Evolutionary conservation across 2,329 filamentous ascomycete genomes (phyloP), one percentile per base, ranked within the genome.

Genomic region (Aspergillus sojae): DNA sequence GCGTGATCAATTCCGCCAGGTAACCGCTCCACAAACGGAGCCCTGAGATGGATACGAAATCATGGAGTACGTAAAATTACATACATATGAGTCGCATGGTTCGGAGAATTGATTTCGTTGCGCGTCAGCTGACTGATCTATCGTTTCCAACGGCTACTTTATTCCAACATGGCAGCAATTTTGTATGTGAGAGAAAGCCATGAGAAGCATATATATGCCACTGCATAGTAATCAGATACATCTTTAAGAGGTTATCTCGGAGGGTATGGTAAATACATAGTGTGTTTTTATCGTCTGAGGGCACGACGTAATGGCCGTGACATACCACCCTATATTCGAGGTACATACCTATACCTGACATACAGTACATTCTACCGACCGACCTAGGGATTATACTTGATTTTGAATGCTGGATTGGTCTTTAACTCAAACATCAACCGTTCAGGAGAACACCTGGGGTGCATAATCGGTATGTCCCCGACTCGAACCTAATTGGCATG

Each of bases 31-130:
- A 52, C 58, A 55, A 39, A 39, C 32, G 52, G 52, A 52, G 32
- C 52, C 9, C 7, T 55, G 36, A 23, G n/a, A 39, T 39, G 52
- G 21, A 55, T 39, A 55, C 7, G 39, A 21, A 55, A 36, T 36
- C 39, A 55, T 41, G 34, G 32, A 54, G 39, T 21, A 34, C 34
- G 39, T 21, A 48, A 11, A 9, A 41, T 5, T 30, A 57, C 32
- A 57, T 57, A 46, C 30, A 62, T 55, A 16, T 16, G 52, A 32
- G 14, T 52, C 56, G 60, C 60, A 56, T 62, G 54, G 60, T 21
- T 62, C 60, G 60, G 60, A 58, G 60, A 62, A 57, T 62, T 62
- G 58, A 57, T 62, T 62, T 50, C 56, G 28, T 39, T 19, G 36
- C 30, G 45, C 45, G 39, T 53, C 59, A 56, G 41, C 34, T 56